Evolutionary conservation across 2,329 filamentous ascomycete species (phyloP).

Genomic region (Apiospora aurea): DNA sequence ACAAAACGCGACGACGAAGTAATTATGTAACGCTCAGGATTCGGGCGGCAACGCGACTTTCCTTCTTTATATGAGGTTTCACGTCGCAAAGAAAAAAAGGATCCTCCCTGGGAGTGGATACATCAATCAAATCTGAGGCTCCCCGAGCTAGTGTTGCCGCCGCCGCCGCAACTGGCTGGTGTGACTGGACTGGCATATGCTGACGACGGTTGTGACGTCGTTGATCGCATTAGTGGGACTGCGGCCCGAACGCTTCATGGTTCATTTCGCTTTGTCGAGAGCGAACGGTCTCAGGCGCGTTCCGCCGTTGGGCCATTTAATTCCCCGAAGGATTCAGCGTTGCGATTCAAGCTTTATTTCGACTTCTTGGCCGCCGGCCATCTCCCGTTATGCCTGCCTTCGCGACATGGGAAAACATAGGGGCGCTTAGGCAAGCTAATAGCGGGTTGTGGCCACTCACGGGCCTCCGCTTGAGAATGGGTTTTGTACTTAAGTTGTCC

Average conservation of each 20-base stretch:
- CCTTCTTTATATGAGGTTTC: constrained; percentile 1
- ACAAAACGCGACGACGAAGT: neutral
- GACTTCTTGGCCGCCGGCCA: neutral
- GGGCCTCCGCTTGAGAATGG: neutral
- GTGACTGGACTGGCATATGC: neutral
- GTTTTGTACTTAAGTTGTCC: neutral
- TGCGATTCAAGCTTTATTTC: neutral
- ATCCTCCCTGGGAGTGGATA: constrained; percentile 8
- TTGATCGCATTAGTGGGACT: neutral
- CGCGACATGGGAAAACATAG: neutral
- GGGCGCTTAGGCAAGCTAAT: neutral
- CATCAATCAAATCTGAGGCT: constrained; percentile 17
- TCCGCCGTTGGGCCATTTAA: neutral
- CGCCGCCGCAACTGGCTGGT: neutral
- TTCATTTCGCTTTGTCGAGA: neutral
- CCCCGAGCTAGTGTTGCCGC: constrained; percentile 9
- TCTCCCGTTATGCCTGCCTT: neutral
- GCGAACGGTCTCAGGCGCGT: neutral
- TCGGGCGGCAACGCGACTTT: neutral
- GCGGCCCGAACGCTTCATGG: neutral
- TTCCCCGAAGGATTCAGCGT: neutral
- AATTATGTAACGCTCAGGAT: constrained; percentile 2
- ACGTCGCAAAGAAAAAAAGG: neutral
- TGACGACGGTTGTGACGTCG: constrained; percentile 17
- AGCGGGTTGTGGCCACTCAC: neutral